Conservation (phyloP, 768 basidiomycete species). For the Favolaschia claudopus region DNA sequence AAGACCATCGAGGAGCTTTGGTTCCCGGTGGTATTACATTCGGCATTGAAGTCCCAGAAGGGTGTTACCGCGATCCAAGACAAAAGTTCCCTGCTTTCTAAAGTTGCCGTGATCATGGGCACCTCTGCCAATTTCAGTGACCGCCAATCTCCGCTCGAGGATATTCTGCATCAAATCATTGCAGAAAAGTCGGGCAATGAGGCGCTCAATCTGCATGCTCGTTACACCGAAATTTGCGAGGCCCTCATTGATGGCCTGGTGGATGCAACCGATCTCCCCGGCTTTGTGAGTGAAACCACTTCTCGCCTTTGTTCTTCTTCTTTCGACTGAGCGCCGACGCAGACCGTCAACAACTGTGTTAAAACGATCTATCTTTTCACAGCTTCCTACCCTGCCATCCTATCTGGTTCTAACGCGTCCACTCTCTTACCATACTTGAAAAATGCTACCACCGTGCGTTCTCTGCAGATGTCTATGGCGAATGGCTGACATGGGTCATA, state of each 20-base stretch:
- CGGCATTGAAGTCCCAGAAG: constrained; percentile 47
- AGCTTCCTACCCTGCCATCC: constrained; percentile 81
- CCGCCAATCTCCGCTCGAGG: constrained; percentile 83
- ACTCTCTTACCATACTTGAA: constrained; percentile 92
- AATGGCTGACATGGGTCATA: constrained; percentile 37
- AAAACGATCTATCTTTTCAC: constrained; percentile 86
- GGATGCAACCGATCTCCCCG: constrained; percentile 81
- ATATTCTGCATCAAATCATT: constrained; percentile 85
- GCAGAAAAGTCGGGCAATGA: constrained; percentile 70
- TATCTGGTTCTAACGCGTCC: constrained; percentile 85
- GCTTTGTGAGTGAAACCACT: constrained; percentile 62
- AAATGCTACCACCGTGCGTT: constrained; percentile 74
- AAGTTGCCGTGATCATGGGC: constrained; percentile 85
- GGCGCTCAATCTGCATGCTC: constrained; percentile 59
- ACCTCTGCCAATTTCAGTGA: constrained; percentile 86
- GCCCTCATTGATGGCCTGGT: constrained; percentile 87
- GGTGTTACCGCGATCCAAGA: constrained; percentile 46
- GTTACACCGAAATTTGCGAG: constrained; percentile 86
- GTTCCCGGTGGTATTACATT: constrained; percentile 62
- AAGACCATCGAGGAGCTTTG: constrained; percentile 92
- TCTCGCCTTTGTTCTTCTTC: neutral
- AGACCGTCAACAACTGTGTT: constrained; percentile 87
- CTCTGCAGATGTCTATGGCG: neutral
- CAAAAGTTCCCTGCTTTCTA: constrained; percentile 63
- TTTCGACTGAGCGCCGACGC: neutral